phyloP scores from a whole-genome alignment of 495 filamentous ascomycete genomes.

The Penicillium goetzii region DNA sequence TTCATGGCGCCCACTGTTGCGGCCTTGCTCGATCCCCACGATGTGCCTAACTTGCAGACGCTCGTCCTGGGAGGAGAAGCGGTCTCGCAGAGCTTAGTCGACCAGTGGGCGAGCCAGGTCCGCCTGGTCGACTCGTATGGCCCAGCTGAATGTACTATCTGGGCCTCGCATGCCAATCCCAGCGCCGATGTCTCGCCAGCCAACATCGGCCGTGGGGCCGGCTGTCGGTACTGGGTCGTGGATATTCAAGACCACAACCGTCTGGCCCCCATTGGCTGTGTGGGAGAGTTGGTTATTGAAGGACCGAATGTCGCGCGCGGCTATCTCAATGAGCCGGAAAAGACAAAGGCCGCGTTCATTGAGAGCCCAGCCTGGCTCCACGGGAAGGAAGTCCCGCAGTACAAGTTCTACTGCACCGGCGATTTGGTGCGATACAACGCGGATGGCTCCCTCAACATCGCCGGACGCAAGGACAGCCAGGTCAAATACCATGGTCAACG shows the following conservation, averaged over 20 bases:
- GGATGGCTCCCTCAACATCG: conserved; percentile 68
- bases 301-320: conserved; percentile 45
- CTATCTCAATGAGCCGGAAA: conserved; percentile 43
- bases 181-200: conserved; percentile 30
- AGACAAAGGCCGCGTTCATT: conserved; percentile 42
- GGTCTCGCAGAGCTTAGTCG: conserved; percentile 15
- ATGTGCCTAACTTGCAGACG: conserved; percentile 35
- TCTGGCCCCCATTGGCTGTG: conserved; percentile 44
- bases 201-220: conserved; percentile 18
- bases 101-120: conserved; percentile 22
- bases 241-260: conserved; percentile 18
- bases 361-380: not conserved
- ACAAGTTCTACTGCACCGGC: conserved; percentile 66
- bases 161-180: conserved; percentile 17
- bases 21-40: conserved; percentile 33
- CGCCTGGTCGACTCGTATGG: conserved; percentile 40
- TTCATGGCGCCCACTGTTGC: conserved; percentile 38
- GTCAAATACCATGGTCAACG: conserved; percentile 78
- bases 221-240: conserved; percentile 6
- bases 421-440: conserved; percentile 72
- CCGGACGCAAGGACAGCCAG: conserved; percentile 69
- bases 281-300: conserved; percentile 53
- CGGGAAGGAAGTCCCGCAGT: not conserved
- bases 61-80: conserved; percentile 33
- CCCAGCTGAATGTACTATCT: conserved; percentile 41